phyloP scores from a whole-genome alignment of 352 stramenopile genomes.

The Globisporangium echinulatum region DNA sequence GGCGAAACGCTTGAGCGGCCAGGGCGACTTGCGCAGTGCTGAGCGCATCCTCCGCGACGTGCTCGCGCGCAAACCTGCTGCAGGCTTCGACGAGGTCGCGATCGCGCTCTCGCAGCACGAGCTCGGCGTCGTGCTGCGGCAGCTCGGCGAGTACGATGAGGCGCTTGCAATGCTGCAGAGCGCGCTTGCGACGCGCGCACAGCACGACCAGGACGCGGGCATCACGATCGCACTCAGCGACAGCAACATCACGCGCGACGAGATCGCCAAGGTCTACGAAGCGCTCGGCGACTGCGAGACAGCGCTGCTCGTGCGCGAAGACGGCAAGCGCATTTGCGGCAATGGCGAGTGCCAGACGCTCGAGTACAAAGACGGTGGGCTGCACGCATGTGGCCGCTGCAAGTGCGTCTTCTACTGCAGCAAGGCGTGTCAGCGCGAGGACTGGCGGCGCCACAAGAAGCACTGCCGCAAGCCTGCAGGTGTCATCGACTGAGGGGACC shows the following conservation, averaged over 20 bases:
- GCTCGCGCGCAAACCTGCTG: constrained; percentile 29
- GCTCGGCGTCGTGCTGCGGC: constrained; percentile 40
- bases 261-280: constrained; percentile 65
- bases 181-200: constrained; percentile 42
- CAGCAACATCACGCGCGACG: constrained; percentile 60
- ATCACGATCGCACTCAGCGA: constrained; percentile 43
- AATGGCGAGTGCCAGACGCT: constrained; percentile 43
- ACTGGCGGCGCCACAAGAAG: constrained; percentile 64
- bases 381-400: constrained; percentile 51
- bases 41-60: constrained; percentile 41
- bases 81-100: constrained; percentile 53
- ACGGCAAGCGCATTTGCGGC: constrained; percentile 43
- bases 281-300: constrained; percentile 42
- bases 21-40: constrained; percentile 29
- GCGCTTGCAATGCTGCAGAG: constrained; percentile 35
- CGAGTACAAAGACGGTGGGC: constrained; percentile 37
- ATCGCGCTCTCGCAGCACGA: constrained; percentile 57
- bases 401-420: constrained; percentile 68
- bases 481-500: too few relatives aligned
- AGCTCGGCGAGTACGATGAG: constrained; percentile 37
- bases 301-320: constrained; percentile 33
- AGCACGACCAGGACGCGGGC: constrained; percentile 20
- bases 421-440: constrained; percentile 50
- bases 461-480: background rate
- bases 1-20: constrained; percentile 30